These are phyloP conservation scores for Begonia peltatifolia DNA, from an alignment of 306 rosid species.

Conservation along the genomic window DNA sequence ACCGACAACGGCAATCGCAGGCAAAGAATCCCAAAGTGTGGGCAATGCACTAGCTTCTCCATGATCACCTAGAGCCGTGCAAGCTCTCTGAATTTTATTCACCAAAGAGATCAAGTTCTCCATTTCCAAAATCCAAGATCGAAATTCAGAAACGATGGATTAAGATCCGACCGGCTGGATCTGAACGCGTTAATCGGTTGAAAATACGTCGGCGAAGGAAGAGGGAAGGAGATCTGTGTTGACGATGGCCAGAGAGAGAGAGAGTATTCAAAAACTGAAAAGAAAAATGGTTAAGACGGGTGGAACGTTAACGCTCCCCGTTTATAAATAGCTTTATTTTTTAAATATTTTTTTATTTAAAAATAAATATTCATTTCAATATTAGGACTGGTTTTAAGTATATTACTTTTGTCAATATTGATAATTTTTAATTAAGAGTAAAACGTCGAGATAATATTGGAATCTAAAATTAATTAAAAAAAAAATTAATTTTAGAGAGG, in stretches of 20 bases:
- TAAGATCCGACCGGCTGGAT: constrained; percentile 28
- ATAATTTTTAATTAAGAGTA: too few relatives aligned
- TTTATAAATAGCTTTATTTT: too few relatives aligned
- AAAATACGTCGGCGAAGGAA: constrained; percentile 3
- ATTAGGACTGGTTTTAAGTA: too few relatives aligned
- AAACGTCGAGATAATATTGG: too few relatives aligned
- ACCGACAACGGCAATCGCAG: constrained; percentile 94
- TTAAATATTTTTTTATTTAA: too few relatives aligned
- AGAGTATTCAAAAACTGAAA: too few relatives aligned
- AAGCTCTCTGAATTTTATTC: constrained; percentile 90
- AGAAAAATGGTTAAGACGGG: too few relatives aligned
- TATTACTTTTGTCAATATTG: too few relatives aligned
- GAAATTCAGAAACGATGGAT: constrained; percentile 4
- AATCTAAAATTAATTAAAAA: too few relatives aligned
- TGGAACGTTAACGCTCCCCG: too few relatives aligned
- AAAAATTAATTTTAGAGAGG: too few relatives aligned
- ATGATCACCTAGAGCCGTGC: constrained; percentile 90
- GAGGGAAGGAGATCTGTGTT: constrained; percentile 9
- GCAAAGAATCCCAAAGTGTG: constrained; percentile 90
- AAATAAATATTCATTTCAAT: too few relatives aligned
- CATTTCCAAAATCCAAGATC: constrained; percentile 23
- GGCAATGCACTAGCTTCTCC: constrained; percentile 83
- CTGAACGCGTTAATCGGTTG: constrained; percentile 10
- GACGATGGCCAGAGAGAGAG: constrained; percentile 3
- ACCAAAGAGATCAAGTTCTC: constrained; percentile 76